Conservation (phyloP, 208 protist species). For the Acanthamoeba castellanii region DNA sequence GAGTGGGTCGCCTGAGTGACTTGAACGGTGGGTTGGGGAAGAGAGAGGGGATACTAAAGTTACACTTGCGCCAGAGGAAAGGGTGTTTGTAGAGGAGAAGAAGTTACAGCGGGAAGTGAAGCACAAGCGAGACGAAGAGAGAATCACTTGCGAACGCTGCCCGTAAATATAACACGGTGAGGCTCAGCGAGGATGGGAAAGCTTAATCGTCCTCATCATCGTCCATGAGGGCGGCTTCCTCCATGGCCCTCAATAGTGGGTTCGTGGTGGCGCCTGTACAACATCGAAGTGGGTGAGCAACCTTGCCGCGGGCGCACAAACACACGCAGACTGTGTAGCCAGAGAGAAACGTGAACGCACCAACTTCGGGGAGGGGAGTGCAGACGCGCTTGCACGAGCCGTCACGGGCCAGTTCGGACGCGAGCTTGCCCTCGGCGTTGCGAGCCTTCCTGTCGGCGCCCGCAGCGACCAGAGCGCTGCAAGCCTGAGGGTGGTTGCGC, state of each 20-base stretch:
- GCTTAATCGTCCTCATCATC: constrained; percentile 54
- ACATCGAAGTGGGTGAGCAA: not conserved
- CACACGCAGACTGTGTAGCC: too few species aligned
- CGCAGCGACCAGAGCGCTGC: constrained; percentile 10
- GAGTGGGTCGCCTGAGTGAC: too few species aligned
- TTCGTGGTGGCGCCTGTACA: constrained; percentile 61
- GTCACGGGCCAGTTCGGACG: constrained; percentile 3
- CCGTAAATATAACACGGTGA: not conserved
- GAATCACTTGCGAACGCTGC: too few species aligned
- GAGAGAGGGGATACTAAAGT: too few species aligned
- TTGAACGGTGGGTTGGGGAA: too few species aligned
- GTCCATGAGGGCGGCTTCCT: constrained; percentile 50
- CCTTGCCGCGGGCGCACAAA: too few species aligned
- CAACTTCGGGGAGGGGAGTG: constrained; percentile 33
- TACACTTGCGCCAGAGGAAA: too few species aligned
- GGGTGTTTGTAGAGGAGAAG: too few species aligned
- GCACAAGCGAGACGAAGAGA: too few species aligned
- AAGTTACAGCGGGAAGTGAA: too few species aligned
- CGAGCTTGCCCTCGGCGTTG: constrained; percentile 28
- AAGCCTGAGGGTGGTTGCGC: constrained; percentile 58
- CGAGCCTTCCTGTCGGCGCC: constrained; percentile 25
- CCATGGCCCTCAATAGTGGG: constrained; percentile 52
- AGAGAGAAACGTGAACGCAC: not conserved
- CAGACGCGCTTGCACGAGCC: constrained; percentile 30
- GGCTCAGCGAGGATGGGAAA: not conserved